A percentile compares a stretch with the other conserved stretches of the same genome.
Evolutionary conservation across 306 rosid species (phyloP).

Genomic region (Lotus japonicus): DNA sequence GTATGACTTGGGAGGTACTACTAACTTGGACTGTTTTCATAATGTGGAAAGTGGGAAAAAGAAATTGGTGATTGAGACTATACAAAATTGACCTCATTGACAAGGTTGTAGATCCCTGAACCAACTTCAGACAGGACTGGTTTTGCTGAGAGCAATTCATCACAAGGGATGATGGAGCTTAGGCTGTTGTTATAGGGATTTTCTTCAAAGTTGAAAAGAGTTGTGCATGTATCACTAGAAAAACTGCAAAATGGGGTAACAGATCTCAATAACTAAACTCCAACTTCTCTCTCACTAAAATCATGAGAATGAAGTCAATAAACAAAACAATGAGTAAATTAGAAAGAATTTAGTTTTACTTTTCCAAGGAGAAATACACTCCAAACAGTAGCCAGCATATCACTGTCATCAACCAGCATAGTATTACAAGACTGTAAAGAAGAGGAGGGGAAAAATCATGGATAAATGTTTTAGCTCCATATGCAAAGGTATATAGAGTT

Average conservation of each 20-base stretch:
- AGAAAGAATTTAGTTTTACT: constrained; percentile 33
- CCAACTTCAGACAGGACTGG: constrained; percentile 34
- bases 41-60: neutral
- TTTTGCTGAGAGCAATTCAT: constrained; percentile 49
- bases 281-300: neutral
- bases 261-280: neutral
- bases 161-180: constrained; percentile 59
- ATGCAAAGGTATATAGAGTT: neutral
- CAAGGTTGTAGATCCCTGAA: constrained; percentile 39
- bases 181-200: constrained; percentile 60
- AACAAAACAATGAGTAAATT: neutral
- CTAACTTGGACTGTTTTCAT: neutral
- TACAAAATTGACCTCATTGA: constrained; percentile 39
- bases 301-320: neutral
- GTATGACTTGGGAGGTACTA: neutral
- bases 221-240: constrained; percentile 54
- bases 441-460: neutral
- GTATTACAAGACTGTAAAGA: constrained; percentile 40
- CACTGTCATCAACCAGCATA: constrained; percentile 61
- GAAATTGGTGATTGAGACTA: neutral
- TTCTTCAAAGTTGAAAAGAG: constrained; percentile 47
- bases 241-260: constrained; percentile 37
- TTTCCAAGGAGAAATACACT: constrained; percentile 49
- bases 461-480: neutral
- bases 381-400: constrained; percentile 68